These are phyloP conservation scores for Microcyclosporella mali DNA, from an alignment of 2,329 filamentous ascomycete genomes.

Conservation along the genomic window DNA sequence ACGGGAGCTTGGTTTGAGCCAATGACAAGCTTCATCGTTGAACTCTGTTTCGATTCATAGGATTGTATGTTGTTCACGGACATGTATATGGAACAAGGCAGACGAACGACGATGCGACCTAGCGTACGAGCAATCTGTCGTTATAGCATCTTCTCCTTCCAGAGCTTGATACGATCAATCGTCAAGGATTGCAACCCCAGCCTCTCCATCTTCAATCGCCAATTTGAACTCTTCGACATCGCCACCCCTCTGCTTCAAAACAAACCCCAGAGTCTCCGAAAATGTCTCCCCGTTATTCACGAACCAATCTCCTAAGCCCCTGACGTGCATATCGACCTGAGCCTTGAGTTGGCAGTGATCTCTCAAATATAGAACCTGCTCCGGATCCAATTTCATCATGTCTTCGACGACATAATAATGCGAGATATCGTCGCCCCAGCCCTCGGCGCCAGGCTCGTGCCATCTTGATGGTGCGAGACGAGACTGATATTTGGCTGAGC, in stretches of 20 bases:
- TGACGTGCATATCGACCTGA: constrained; percentile 51
- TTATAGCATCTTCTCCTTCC: no score
- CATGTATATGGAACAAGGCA: no score
- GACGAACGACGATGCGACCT: no score
- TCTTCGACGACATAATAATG: constrained; percentile 61
- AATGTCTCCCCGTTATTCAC: constrained; percentile 59
- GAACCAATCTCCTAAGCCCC: constrained; percentile 53
- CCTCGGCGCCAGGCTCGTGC: constrained; percentile 52
- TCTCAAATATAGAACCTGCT: constrained; percentile 52
- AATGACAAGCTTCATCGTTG: no score
- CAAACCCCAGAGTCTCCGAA: constrained; percentile 52
- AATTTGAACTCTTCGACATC: constrained; percentile 54
- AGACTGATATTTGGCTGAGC: constrained; percentile 37
- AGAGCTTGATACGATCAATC: no score
- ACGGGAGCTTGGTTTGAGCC: no score
- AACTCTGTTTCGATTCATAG: no score
- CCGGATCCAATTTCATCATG: constrained; percentile 58
- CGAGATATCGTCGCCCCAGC: constrained; percentile 58
- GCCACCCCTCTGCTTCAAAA: constrained; percentile 50
- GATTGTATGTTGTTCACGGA: no score
- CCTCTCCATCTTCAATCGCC: constrained; percentile 61
- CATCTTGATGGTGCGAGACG: constrained; percentile 44
- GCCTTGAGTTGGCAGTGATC: constrained; percentile 52
- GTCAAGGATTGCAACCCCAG: constrained; percentile 52
- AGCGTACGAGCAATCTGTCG: no score